A percentile compares a stretch with the other conserved stretches of the same genome.
phyloP scores from a whole-genome alignment of 768 basidiomycete species.

The Pholiota microspora region DNA sequence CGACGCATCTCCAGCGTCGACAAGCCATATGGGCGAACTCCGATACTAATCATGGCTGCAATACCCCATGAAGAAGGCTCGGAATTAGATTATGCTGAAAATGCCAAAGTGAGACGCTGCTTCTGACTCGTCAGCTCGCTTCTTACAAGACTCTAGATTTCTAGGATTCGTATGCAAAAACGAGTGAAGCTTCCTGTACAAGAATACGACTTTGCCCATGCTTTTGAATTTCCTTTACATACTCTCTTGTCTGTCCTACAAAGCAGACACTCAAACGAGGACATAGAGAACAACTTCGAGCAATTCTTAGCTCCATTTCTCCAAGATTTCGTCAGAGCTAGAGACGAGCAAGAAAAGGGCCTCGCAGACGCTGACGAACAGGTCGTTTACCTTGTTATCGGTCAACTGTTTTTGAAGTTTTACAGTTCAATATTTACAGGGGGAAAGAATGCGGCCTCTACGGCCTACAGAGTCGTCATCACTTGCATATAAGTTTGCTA shows the following conservation, averaged over 20 bases:
- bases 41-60: too few species aligned
- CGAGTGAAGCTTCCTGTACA: constrained; percentile 4
- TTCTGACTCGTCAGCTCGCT: too few species aligned
- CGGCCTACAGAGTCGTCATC: constrained; percentile 21
- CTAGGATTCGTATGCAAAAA: constrained; percentile 3
- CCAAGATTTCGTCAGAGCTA: constrained; percentile 24
- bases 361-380: constrained; percentile 23
- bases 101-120: background rate
- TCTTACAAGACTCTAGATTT: too few species aligned
- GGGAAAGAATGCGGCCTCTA: constrained; percentile 11
- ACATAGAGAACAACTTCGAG: constrained; percentile 23
- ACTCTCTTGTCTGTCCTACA: constrained; percentile 10
- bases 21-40: too few species aligned
- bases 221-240: constrained; percentile 7
- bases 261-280: constrained; percentile 8
- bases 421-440: too few species aligned
- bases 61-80: background rate
- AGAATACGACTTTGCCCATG: background rate
- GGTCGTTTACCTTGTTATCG: constrained; percentile 9
- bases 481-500: constrained; percentile 24
- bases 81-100: too few species aligned
- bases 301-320: constrained; percentile 29
- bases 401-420: background rate
- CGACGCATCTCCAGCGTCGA: too few species aligned
- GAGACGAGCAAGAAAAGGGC: constrained; percentile 19